Evolutionary conservation across 345 rosid species (phyloP), one percentile per base, ranked within the genome.

Genomic region (Atalantia buxifolia): DNA sequence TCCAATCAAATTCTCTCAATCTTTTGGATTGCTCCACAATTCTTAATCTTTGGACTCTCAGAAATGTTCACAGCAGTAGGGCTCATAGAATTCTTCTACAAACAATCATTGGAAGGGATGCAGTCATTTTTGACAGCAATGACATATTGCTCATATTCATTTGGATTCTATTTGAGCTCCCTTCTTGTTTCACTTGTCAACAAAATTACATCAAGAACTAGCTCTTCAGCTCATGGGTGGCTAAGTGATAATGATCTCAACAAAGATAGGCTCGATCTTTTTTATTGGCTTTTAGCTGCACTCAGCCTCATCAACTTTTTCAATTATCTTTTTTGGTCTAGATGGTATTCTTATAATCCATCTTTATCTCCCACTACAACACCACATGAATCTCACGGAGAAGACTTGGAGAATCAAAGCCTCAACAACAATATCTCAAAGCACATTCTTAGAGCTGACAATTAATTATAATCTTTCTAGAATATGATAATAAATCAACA

Each of bases 21-120:
- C 69, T 89, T 93, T 69, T 93, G 97, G 94, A 86, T 91, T 53
- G 88, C 92, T 8, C 92, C 91, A 0, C 95, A 90, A 80, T 91
- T 85, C 74, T 67, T 87, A 28, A 86, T 93, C 67, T 93, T 93
- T 13, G 91, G 94, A 5, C 75, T 90, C 2, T 87, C 95, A 8
- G 88, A 91, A 75, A 91, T 90, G 93, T 90, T 93, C 80, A 90
- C 95, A 0, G 89, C 91, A 7, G 91, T 91, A 1, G 95, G 97
- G 22, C 78, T 87, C 10, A 83, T 93, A 7, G 97, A 90, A 79
- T 90, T 93, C 81, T 93, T 93, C 82, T 93, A 93, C 84, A 88
- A 84, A 74, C 94, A 93, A 77, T 86, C 92, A 1, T 80, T 85
- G 1, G 85, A 78, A 53, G 89, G 92, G 60, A 93, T 91, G 95